Conservation (phyloP, 2,329 filamentous ascomycete genomes). For the Aureobasidium subglaciale region DNA sequence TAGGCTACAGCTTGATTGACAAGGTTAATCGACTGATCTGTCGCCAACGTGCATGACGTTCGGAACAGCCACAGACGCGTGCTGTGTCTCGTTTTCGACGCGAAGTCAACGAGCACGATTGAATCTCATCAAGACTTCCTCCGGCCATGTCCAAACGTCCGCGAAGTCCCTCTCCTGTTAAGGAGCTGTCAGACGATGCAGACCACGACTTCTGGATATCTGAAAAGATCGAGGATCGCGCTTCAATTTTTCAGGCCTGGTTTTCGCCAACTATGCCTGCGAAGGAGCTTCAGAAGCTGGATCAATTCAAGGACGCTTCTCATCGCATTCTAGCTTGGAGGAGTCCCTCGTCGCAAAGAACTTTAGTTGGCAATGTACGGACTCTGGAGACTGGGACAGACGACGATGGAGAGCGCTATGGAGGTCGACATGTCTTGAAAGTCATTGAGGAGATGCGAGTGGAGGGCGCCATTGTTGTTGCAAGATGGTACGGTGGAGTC, state of each 20-base stretch:
- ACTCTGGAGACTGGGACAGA: slow-evolving; percentile 36
- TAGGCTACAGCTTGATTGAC: not conserved
- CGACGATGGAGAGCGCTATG: slow-evolving; percentile 50
- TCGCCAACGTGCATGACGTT: not conserved
- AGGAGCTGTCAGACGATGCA: slow-evolving; percentile 2
- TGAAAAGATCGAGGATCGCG: slow-evolving; percentile 40
- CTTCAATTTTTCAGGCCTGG: slow-evolving; percentile 45
- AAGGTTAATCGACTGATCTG: not conserved
- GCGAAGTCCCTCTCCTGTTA: slow-evolving; percentile 8
- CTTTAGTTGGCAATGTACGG: slow-evolving; percentile 6
- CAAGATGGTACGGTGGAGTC: slow-evolving; percentile 48
- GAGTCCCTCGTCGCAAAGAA: slow-evolving; percentile 16
- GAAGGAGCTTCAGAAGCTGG: slow-evolving; percentile 36
- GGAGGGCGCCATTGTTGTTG: slow-evolving; percentile 44
- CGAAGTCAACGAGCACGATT: not conserved
- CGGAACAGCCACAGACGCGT: not conserved
- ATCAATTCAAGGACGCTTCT: slow-evolving; percentile 39
- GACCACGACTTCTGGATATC: slow-evolving; percentile 37
- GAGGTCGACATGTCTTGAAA: slow-evolving; percentile 40
- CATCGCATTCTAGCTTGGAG: slow-evolving; percentile 49
- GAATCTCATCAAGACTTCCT: not conserved
- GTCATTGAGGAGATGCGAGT: slow-evolving; percentile 40
- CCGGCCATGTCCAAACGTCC: slow-evolving; percentile 16
- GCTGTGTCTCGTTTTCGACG: not conserved
- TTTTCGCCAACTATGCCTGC: slow-evolving; percentile 41